These are phyloP conservation scores for Sarcodon sp. DNA, from an alignment of 768 basidiomycete genomes.

Conservation along the genomic window DNA sequence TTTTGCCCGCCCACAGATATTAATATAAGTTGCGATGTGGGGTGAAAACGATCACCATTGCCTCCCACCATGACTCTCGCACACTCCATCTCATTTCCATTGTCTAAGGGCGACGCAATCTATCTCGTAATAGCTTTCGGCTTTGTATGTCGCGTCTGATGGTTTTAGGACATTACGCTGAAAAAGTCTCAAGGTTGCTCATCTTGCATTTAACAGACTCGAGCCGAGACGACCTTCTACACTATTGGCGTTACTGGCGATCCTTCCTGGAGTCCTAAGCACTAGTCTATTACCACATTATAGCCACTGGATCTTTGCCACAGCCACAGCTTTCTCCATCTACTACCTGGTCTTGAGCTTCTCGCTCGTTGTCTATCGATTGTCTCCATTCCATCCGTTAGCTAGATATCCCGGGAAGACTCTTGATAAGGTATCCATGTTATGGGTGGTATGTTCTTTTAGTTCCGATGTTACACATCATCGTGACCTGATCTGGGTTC, in stretches of 20 bases:
- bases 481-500: background rate
- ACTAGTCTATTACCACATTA: background rate
- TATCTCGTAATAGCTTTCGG: too few relatives aligned
- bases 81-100: too few relatives aligned
- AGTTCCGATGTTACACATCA: background rate
- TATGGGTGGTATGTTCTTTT: conserved; percentile 1
- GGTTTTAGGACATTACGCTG: too few relatives aligned
- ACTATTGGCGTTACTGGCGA: background rate
- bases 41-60: too few relatives aligned
- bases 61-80: too few relatives aligned
- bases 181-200: background rate
- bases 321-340: background rate
- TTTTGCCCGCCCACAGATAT: too few relatives aligned
- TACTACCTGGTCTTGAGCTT: conserved; percentile 5
- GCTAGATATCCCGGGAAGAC: conserved; percentile 9
- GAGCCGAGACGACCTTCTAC: background rate
- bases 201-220: background rate
- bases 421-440: conserved; percentile 6
- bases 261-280: background rate
- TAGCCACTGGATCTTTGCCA: background rate
- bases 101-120: too few relatives aligned
- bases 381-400: conserved; percentile 13
- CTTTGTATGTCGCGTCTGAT: too few relatives aligned
- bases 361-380: conserved; percentile 8
- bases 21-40: too few relatives aligned